Conservation (phyloP, 305 asterid species). For the Stenogyne calaminthoides region DNA sequence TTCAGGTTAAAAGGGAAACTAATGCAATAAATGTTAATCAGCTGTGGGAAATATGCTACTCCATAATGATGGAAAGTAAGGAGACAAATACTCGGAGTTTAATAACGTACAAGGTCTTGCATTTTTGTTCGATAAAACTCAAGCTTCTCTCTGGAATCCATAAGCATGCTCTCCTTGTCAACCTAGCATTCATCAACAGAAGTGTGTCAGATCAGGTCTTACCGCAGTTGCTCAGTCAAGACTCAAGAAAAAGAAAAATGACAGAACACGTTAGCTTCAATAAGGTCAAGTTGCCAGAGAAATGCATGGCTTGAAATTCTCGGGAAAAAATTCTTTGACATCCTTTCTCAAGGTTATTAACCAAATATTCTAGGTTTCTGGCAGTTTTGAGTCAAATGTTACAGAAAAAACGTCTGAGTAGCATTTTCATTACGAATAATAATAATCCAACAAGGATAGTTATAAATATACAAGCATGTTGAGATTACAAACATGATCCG, state of each 20-base stretch:
- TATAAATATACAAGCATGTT: slow-evolving; percentile 24
- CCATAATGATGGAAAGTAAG: slow-evolving; percentile 25
- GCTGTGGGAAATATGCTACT: slow-evolving; percentile 13
- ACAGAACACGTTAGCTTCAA: slow-evolving; percentile 6
- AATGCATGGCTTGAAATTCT: slow-evolving; percentile 16
- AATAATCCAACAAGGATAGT: slow-evolving; percentile 10
- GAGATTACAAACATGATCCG: slow-evolving; percentile 20
- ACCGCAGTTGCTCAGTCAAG: slow-evolving; percentile 19
- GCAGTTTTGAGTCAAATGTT: not conserved
- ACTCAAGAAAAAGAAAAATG: slow-evolving; percentile 18
- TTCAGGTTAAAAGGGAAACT: not conserved
- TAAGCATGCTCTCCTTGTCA: slow-evolving; percentile 65
- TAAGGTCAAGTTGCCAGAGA: slow-evolving; percentile 9
- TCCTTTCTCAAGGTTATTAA: slow-evolving; percentile 20
- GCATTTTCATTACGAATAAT: not conserved
- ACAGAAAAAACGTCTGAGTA: slow-evolving; percentile 14
- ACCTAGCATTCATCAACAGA: slow-evolving; percentile 53
- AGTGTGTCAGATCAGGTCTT: slow-evolving; percentile 30
- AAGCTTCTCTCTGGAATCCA: slow-evolving; percentile 95
- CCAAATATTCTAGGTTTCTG: slow-evolving; percentile 13
- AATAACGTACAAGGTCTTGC: slow-evolving; percentile 93
- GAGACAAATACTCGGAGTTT: slow-evolving; percentile 15
- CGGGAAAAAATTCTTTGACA: not conserved
- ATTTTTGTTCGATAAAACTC: slow-evolving; percentile 84
- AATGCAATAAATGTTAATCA: slow-evolving; percentile 4